Conservation (phyloP, 2,329 filamentous ascomycete species). For the Dactylonectria macrodidyma region DNA sequence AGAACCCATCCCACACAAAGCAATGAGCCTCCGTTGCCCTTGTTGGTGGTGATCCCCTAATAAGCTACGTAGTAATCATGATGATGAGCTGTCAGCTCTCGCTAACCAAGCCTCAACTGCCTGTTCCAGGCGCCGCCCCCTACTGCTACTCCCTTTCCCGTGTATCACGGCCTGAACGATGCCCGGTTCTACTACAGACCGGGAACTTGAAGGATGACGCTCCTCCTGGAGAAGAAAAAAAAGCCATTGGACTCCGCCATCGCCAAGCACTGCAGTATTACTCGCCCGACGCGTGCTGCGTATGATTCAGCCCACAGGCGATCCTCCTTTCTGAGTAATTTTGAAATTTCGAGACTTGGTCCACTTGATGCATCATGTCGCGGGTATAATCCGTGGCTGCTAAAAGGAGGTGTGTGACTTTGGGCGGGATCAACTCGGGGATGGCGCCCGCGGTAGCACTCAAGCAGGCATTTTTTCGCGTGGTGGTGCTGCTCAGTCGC, state of each 20-base stretch:
- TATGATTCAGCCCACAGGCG: conserved; percentile 38
- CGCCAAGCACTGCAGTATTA: conserved; percentile 12
- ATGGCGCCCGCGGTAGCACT: conserved; percentile 10
- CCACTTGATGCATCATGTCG: conserved; percentile 36
- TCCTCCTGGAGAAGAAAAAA: conserved; percentile 9
- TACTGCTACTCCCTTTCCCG: conserved; percentile 18
- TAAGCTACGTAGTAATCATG: background rate
- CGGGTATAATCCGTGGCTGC: conserved; percentile 42
- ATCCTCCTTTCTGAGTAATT: conserved; percentile 41
- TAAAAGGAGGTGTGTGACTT: conserved; percentile 47
- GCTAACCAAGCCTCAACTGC: conserved; percentile 36
- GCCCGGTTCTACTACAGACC: background rate
- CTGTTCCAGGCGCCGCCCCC: conserved; percentile 26
- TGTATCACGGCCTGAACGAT: conserved; percentile 23
- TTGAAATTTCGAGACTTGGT: conserved; percentile 10
- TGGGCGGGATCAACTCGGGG: conserved; percentile 23
- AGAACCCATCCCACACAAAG: conserved; percentile 18
- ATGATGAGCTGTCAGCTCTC: conserved; percentile 36
- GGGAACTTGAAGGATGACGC: conserved; percentile 4
- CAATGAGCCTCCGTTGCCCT: conserved; percentile 26
- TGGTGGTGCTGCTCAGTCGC: background rate
- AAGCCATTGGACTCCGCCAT: conserved; percentile 30
- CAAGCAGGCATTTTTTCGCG: conserved; percentile 17
- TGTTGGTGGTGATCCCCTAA: conserved; percentile 12
- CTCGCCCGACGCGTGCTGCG: conserved; percentile 29